A percentile compares a stretch with the other conserved stretches of the same genome.
Conservation (phyloP, 2,329 filamentous ascomycete genomes). For the Myotisia sp. region DNA sequence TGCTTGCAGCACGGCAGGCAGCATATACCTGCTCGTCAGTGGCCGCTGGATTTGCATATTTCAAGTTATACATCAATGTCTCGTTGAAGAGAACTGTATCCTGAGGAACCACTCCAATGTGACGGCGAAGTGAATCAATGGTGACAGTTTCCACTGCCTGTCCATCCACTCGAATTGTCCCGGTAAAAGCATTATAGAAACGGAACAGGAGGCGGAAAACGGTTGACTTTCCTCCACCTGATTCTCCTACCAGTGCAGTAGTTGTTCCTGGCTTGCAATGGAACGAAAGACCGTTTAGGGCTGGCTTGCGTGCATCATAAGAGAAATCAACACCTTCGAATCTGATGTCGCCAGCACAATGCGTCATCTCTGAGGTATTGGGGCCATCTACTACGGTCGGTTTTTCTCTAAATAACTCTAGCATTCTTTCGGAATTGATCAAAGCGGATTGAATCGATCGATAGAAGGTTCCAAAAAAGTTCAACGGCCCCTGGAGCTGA, state of each 20-base stretch:
- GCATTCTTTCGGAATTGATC: conserved; percentile 89
- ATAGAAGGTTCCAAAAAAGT: conserved; percentile 91
- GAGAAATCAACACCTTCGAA: conserved; percentile 85
- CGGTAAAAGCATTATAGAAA: conserved; percentile 76
- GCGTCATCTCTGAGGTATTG: conserved; percentile 45
- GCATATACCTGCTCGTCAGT: conserved; percentile 68
- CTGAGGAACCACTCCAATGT: conserved; percentile 93
- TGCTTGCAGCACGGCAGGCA: conserved; percentile 74
- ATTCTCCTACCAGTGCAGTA: conserved; percentile 90
- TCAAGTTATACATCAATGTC: conserved; percentile 84
- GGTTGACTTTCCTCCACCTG: conserved; percentile 91
- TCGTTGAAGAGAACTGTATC: conserved; percentile 95
- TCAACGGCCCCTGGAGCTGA: conserved; percentile 65
- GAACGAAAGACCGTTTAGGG: conserved; percentile 70
- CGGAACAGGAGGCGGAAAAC: conserved; percentile 91
- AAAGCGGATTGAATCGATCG: conserved; percentile 89
- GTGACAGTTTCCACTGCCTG: conserved; percentile 72
- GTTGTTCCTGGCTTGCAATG: conserved; percentile 79
- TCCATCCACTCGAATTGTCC: conserved; percentile 72
- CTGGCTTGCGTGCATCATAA: conserved; percentile 75
- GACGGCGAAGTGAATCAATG: conserved; percentile 79
- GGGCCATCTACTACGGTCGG: conserved; percentile 76
- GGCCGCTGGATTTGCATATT: conserved; percentile 69
- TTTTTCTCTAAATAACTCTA: conserved; percentile 92
- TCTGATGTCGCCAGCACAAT: conserved; percentile 65